Conservation (phyloP, 2,329 filamentous ascomycete genomes). For the Venturia effusa region DNA sequence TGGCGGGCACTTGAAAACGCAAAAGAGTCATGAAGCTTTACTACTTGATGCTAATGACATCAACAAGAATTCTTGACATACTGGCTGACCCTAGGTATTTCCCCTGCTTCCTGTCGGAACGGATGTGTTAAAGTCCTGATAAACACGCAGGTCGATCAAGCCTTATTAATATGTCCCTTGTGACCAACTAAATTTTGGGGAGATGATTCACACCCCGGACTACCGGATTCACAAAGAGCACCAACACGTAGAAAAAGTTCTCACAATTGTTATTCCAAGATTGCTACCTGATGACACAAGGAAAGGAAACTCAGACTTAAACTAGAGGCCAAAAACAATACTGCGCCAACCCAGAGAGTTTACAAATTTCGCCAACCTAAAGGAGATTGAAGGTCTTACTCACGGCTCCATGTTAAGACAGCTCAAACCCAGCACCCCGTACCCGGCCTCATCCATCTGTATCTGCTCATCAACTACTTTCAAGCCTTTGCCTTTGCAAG, state of each 20-base stretch:
- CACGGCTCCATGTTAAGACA: neutral
- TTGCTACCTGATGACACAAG: neutral
- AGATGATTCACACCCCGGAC: no score
- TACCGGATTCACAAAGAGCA: no score
- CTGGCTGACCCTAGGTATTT: no score
- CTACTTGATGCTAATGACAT: no score
- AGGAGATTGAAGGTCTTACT: neutral
- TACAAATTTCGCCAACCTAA: neutral
- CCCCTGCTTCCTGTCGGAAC: no score
- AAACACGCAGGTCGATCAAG: no score
- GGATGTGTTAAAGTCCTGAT: no score
- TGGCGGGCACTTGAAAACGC: no score
- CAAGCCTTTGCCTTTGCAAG: conserved; percentile 70
- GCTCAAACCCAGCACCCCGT: neutral
- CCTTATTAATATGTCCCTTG: no score
- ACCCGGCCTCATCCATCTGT: neutral
- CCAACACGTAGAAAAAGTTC: neutral
- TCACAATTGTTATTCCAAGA: neutral
- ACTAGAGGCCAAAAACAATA: neutral
- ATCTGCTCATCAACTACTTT: neutral
- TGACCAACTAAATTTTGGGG: no score
- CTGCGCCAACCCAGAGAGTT: neutral
- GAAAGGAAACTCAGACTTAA: neutral
- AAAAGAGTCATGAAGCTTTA: no score
- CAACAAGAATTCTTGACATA: no score